phyloP scores from a whole-genome alignment of 1,284 basidiomycete species.

The Xerocomus nothofagi region DNA sequence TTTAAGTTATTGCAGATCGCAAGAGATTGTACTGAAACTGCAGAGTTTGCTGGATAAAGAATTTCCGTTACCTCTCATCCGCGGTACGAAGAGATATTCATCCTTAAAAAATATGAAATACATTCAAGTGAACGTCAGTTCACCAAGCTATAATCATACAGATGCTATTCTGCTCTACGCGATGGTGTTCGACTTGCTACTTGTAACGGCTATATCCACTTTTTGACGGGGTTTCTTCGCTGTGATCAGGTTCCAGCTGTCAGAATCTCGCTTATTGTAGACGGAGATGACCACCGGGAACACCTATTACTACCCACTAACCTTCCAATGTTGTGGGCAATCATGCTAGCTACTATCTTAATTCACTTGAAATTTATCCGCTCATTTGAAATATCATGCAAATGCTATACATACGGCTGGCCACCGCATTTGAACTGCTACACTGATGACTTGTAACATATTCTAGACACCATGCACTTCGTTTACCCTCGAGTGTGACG shows the following conservation, averaged over 20 bases:
- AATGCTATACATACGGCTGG: not conserved
- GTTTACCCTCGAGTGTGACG: not conserved
- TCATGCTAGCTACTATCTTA: not conserved
- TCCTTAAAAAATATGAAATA: constrained; percentile 15
- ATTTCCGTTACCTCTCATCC: constrained; percentile 5
- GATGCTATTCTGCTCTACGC: not conserved
- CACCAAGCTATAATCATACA: constrained; percentile 4
- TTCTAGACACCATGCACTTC: not conserved
- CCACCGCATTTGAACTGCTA: not conserved
- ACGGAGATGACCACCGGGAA: constrained; percentile 25
- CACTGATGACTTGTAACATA: not conserved
- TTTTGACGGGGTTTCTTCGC: not conserved
- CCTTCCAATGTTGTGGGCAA: not conserved
- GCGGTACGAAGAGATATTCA: constrained; percentile 12
- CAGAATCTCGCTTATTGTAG: not conserved
- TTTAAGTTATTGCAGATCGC: constrained; percentile 56
- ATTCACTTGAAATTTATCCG: not conserved
- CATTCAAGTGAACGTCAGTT: constrained; percentile 14
- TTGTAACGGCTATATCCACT: not conserved
- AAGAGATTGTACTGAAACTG: constrained; percentile 71
- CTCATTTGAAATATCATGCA: not conserved
- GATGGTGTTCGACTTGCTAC: not conserved
- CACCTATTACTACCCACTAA: constrained; percentile 7
- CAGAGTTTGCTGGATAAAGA: constrained; percentile 44
- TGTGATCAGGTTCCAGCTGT: not conserved